phyloP scores from a whole-genome alignment of 2,329 filamentous ascomycete genomes.

The Penicillium sp. region DNA sequence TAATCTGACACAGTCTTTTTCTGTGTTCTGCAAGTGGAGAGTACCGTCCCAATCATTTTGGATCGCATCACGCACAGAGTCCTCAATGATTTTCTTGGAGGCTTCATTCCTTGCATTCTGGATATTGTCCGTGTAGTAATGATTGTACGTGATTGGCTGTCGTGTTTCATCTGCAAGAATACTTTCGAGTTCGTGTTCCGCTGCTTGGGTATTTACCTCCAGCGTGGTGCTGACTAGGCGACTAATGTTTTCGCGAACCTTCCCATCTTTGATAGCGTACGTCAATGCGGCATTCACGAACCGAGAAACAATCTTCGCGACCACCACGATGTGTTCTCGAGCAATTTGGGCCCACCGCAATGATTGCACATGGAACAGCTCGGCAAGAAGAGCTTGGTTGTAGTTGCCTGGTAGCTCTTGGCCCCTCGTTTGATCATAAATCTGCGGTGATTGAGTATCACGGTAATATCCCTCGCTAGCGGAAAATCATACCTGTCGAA shows the following conservation, averaged over 20 bases:
- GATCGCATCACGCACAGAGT: neutral
- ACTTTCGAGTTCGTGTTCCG: constrained; percentile 12
- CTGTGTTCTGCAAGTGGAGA: constrained; percentile 9
- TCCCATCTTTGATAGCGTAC: neutral
- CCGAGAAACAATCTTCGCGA: neutral
- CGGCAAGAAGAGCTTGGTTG: constrained; percentile 26
- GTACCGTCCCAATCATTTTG: neutral
- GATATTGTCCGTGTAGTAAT: constrained; percentile 27
- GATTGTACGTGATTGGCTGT: constrained; percentile 33
- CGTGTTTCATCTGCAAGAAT: constrained; percentile 19
- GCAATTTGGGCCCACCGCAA: constrained; percentile 25
- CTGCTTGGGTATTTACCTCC: constrained; percentile 11
- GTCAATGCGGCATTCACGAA: neutral
- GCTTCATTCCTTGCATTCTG: neutral
- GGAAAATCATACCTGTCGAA: constrained; percentile 18
- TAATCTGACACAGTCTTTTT: constrained; percentile 11
- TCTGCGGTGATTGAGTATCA: constrained; percentile 15
- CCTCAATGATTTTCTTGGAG: neutral
- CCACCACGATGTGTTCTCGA: constrained; percentile 13
- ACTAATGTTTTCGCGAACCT: neutral
- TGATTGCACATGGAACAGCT: constrained; percentile 32
- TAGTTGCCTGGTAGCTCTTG: constrained; percentile 33
- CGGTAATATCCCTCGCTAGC: neutral
- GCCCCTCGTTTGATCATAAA: constrained; percentile 27
- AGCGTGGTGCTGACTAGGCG: neutral